Evolutionary conservation across 129 eudicot genomes (phyloP).

Genomic region (Pseudognaphalium luteoalbum): DNA sequence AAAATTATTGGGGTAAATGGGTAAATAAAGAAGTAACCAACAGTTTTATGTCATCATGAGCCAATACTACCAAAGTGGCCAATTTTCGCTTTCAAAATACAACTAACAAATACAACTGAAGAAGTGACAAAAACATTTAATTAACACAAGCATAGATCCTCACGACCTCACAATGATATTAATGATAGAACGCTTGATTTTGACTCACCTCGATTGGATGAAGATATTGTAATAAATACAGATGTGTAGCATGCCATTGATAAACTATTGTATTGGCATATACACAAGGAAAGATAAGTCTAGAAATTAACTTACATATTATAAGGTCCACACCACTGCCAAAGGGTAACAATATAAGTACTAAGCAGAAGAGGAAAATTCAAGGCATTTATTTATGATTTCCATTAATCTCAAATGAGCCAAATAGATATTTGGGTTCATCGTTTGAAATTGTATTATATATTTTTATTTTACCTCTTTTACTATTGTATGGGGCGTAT

Average conservation of each 20-base stretch:
- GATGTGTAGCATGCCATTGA: background rate
- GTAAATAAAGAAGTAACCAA: background rate
- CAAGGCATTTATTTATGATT: constrained; percentile 13
- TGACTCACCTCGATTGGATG: background rate
- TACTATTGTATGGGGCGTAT: too few species aligned
- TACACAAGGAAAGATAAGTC: background rate
- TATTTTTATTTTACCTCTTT: too few species aligned
- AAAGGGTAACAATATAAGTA: background rate
- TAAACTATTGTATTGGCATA: background rate
- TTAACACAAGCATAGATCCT: too few species aligned
- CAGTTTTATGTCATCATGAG: background rate
- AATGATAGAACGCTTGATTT: background rate
- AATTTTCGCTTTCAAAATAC: background rate
- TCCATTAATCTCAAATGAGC: background rate
- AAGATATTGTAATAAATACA: background rate
- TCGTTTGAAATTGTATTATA: too few species aligned
- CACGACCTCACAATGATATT: too few species aligned
- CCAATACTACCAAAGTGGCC: background rate
- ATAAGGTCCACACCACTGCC: background rate
- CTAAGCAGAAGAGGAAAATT: too few species aligned
- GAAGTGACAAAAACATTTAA: too few species aligned
- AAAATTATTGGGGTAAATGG: too few species aligned
- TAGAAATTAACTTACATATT: background rate
- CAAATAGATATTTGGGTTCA: too few species aligned
- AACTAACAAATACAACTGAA: too few species aligned